Conservation (phyloP, 202 grass and related monocot species). For the Panicum virgatum region DNA sequence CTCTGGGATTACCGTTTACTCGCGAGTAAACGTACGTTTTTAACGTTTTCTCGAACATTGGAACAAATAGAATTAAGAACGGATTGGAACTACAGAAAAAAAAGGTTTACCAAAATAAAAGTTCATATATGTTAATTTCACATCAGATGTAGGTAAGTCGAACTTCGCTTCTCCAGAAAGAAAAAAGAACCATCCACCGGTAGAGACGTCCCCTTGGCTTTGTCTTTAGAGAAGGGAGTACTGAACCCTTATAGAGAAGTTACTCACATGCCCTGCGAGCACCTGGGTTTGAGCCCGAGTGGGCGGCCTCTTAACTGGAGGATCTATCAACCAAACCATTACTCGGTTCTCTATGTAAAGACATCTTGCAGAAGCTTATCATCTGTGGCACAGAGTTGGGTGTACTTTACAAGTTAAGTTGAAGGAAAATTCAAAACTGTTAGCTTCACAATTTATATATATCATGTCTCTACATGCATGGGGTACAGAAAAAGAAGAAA, state of each 20-base stretch:
- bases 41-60: too few relatives aligned
- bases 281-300: not conserved
- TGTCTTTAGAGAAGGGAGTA: not conserved
- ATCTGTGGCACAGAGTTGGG: not conserved
- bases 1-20: too few relatives aligned
- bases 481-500: not conserved
- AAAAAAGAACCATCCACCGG: not conserved
- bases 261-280: not conserved
- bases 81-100: not conserved
- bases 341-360: not conserved
- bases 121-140: not conserved
- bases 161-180: not conserved
- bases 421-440: slow-evolving; percentile 1
- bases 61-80: slow-evolving; percentile 22
- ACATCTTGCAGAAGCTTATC: too few relatives aligned
- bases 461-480: not conserved
- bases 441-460: not conserved
- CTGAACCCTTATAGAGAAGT: not conserved
- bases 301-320: not conserved
- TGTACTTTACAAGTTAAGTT: not conserved
- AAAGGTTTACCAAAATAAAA: not conserved
- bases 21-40: too few relatives aligned
- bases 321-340: not conserved
- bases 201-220: too few relatives aligned
- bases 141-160: not conserved